phyloP scores from a whole-genome alignment of 495 filamentous ascomycete species.

The Hyaloscypha bicolor region DNA sequence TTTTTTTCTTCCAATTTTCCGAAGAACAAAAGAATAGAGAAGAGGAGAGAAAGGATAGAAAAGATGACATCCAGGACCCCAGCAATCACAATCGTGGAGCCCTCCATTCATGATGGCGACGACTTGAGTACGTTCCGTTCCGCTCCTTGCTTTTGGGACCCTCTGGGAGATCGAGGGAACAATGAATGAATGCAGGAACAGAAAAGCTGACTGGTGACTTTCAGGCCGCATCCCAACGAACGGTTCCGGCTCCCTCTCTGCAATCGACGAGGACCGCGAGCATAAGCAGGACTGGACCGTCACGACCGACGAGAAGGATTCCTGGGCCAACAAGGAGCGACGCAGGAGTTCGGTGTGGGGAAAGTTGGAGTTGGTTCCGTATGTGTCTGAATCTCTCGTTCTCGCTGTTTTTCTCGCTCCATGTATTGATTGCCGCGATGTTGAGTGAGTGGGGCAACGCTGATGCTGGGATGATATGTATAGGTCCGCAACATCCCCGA shows the following conservation, averaged over 20 bases:
- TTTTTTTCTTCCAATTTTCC: too few species aligned
- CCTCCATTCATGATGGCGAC: not conserved
- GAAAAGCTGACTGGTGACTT: too few species aligned
- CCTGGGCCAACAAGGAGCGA: slow-evolving; percentile 28
- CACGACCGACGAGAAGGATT: slow-evolving; percentile 22
- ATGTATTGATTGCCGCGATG: too few species aligned
- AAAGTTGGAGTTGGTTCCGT: slow-evolving; percentile 12
- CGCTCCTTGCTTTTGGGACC: not conserved
- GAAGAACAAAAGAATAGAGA: not conserved
- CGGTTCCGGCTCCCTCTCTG: not conserved
- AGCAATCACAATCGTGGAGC: not conserved
- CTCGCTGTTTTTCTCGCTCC: too few species aligned
- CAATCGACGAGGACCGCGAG: slow-evolving; percentile 15
- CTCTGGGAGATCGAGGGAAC: too few species aligned
- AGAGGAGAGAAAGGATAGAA: not conserved
- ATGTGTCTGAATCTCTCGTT: too few species aligned
- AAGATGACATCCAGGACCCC: not conserved
- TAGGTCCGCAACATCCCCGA: not conserved
- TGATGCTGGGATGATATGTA: not conserved
- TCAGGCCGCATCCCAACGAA: slow-evolving; percentile 6
- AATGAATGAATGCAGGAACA: too few species aligned
- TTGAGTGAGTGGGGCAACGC: too few species aligned
- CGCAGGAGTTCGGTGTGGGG: slow-evolving; percentile 20
- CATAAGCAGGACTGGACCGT: slow-evolving; percentile 30
- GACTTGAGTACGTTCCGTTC: not conserved